phyloP scores from a whole-genome alignment of 768 basidiomycete species.

The Macrolepiota albuminosa region DNA sequence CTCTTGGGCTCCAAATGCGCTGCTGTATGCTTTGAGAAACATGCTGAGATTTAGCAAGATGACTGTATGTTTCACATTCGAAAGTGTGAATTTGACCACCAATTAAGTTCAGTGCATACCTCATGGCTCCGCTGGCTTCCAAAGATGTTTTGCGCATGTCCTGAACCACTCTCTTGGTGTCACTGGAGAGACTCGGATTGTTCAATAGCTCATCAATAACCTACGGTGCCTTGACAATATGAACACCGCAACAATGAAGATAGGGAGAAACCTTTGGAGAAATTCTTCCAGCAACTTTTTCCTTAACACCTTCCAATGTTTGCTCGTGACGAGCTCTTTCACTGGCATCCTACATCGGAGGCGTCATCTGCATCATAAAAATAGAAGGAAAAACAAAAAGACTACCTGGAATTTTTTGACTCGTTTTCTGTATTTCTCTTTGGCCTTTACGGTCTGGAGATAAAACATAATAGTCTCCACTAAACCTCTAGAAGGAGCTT shows the following conservation, averaged over 20 bases:
- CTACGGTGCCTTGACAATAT: background rate
- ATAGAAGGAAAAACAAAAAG: too few relatives aligned
- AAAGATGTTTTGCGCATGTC: background rate
- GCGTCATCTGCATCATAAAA: too few relatives aligned
- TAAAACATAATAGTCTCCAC: too few relatives aligned
- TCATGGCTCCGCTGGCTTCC: background rate
- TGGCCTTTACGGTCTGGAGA: too few relatives aligned
- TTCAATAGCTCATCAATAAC: background rate
- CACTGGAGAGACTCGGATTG: background rate
- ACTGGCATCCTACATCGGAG: too few relatives aligned
- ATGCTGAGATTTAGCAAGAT: background rate
- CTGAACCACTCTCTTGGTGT: background rate
- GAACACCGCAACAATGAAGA: too few relatives aligned
- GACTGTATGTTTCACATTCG: background rate
- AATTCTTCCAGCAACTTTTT: background rate
- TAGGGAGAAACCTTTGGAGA: background rate
- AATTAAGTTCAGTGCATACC: background rate
- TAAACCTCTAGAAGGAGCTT: too few relatives aligned
- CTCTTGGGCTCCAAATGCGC: background rate
- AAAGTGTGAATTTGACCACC: background rate
- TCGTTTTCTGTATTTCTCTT: too few relatives aligned
- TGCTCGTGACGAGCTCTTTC: too few relatives aligned
- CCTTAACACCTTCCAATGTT: too few relatives aligned
- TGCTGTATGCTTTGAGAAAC: background rate
- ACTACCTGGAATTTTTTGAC: too few relatives aligned